Evolutionary conservation across 2,329 filamentous ascomycete species (phyloP), one percentile per base, ranked within the genome.

Genomic region (Verticillium longisporum): DNA sequence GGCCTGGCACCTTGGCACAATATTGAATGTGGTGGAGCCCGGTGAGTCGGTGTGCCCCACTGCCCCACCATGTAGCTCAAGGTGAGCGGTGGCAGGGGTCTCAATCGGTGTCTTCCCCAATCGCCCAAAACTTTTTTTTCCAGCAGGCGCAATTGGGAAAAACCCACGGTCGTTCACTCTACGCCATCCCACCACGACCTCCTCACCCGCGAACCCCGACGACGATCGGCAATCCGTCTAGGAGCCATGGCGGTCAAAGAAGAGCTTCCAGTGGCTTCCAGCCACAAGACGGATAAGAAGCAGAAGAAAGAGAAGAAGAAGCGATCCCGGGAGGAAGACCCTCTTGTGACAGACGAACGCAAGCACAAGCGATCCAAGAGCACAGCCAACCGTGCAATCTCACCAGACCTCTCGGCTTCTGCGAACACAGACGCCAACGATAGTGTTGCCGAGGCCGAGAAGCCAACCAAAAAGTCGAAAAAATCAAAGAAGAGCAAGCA

Each of bases 351-450:
- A 56, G 68, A 70, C 38, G 78, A 81, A 62, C 77, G 77, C 67
- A 80, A 78, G 69, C 74, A 79, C 67, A 82, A 83, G 66, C 80
- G 79, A 62, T 78, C 79, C 5, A 82, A 80, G 70, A 79, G 73
- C 75, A 76, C 76, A 33, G 57, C 41, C 21, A 34, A 63, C 6
- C 32, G 31, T n/a, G 34, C 32, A 6, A 45, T 21, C 54, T 55
- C 54, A 14, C 54, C 54, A 18, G 54, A 55, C n/a, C 54, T 55
- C 13, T 55, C 54, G n/a, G 31, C 54, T n/a, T 32, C 54, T 15
- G 41, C 26, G 9, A 41, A 32, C n/a, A 26, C 41, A 14, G 50
- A 45, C 33, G 41, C 57, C 45, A 67, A 69, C 61, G 66, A 71
- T 50, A 45, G 45, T 41, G 71, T 72, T 2, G 62, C 50, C 26